Evolutionary conservation across 768 basidiomycete species (phyloP).

Genomic region (Multifurca ochricompacta): DNA sequence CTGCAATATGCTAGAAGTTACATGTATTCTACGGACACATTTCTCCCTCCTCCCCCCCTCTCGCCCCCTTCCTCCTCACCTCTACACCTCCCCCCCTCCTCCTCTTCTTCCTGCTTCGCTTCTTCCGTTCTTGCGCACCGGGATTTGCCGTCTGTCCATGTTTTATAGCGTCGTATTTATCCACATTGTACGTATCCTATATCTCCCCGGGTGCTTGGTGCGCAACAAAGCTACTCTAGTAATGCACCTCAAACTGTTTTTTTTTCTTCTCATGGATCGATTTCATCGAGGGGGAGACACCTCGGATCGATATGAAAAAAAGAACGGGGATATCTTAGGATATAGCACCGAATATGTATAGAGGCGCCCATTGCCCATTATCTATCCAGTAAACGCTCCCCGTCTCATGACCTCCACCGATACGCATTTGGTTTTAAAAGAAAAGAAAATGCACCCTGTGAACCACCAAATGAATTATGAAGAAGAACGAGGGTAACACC

Average conservation of each 20-base stretch:
- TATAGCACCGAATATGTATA: not conserved
- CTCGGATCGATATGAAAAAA: slow-evolving; percentile 9
- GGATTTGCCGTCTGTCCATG: slow-evolving; percentile 25
- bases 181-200: slow-evolving; percentile 20
- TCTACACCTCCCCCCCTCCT: too few species aligned
- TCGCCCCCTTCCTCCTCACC: too few species aligned
- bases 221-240: slow-evolving; percentile 21
- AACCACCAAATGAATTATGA: slow-evolving; percentile 10
- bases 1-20: slow-evolving; percentile 21
- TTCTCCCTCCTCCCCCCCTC: not conserved
- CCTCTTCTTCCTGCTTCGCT: slow-evolving; percentile 16
- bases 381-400: slow-evolving; percentile 4
- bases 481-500: slow-evolving; percentile 10
- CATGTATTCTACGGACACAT: slow-evolving; percentile 21
- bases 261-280: not conserved
- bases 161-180: slow-evolving; percentile 30
- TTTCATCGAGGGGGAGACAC: not conserved
- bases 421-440: slow-evolving; percentile 3
- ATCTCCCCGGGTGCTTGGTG: slow-evolving; percentile 17
- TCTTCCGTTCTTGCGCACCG: slow-evolving; percentile 22
- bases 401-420: slow-evolving; percentile 10
- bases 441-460: too few species aligned
- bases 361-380: not conserved
- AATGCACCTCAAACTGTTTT: slow-evolving; percentile 12
- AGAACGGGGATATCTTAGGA: slow-evolving; percentile 1